phyloP scores from a whole-genome alignment of 2,329 filamentous ascomycete species.

The Pleurostoma richardsiae region DNA sequence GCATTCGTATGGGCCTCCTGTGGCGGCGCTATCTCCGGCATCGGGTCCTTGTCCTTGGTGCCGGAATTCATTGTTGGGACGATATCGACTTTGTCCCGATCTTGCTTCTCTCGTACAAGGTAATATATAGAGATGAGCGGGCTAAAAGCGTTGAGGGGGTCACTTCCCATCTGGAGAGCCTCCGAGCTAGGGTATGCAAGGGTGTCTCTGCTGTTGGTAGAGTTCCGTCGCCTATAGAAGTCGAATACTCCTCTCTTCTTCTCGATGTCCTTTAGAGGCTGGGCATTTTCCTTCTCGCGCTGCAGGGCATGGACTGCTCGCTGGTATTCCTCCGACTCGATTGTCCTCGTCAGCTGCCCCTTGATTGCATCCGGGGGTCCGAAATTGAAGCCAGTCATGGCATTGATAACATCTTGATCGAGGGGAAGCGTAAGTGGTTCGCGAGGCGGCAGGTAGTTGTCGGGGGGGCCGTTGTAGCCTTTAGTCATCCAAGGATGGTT shows the following conservation, averaged over 20 bases:
- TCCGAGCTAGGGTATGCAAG: conserved; percentile 80
- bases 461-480: conserved; percentile 78
- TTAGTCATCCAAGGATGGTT: conserved; percentile 94
- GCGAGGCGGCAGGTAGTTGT: conserved; percentile 79
- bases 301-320: conserved; percentile 69
- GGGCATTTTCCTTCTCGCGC: conserved; percentile 59
- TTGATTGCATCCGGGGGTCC: conserved; percentile 80
- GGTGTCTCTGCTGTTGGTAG: conserved; percentile 82
- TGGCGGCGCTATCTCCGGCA: conserved; percentile 75
- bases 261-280: conserved; percentile 60
- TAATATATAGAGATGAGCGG: conserved; percentile 93
- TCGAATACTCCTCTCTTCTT: conserved; percentile 85
- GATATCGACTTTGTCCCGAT: conserved; percentile 58
- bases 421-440: conserved; percentile 83
- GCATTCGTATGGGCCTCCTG: conserved; percentile 87
- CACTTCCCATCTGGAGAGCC: conserved; percentile 72
- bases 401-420: conserved; percentile 76
- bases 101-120: conserved; percentile 89
- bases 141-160: conserved; percentile 89
- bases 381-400: conserved; percentile 98
- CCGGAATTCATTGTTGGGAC: conserved; percentile 32
- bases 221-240: conserved; percentile 94
- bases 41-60: conserved; percentile 35
- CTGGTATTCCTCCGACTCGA: conserved; percentile 93
- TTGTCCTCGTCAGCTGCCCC: conserved; percentile 73